A percentile compares a stretch with the other conserved stretches of the same genome.
These are phyloP conservation scores for Periglandula ipomoeae DNA, from an alignment of 2,329 filamentous ascomycete species.

Conservation along the genomic window DNA sequence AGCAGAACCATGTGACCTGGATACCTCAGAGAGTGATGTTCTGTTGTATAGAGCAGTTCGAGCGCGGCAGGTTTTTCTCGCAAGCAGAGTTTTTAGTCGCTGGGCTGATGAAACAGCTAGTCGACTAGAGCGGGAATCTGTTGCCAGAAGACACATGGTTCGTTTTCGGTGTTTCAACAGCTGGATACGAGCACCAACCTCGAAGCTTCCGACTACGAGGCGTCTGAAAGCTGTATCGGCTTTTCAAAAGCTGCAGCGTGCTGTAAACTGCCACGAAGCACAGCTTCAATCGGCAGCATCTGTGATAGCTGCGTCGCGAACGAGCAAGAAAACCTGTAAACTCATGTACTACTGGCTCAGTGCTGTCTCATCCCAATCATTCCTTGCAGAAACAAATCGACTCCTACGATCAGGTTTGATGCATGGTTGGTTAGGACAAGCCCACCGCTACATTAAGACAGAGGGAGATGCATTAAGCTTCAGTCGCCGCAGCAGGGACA, in stretches of 20 bases:
- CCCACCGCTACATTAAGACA: background rate
- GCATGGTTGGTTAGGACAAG: background rate
- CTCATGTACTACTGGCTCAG: constrained; percentile 1
- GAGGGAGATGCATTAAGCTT: background rate
- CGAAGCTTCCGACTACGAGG: constrained; percentile 20
- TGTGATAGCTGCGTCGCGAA: constrained; percentile 14
- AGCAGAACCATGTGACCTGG: background rate
- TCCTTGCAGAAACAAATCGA: background rate
- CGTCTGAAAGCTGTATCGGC: constrained; percentile 20
- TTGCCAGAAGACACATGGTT: constrained; percentile 62
- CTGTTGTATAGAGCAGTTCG: constrained; percentile 45
- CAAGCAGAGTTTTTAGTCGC: constrained; percentile 27
- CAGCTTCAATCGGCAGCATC: constrained; percentile 18
- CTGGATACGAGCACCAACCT: constrained; percentile 25
- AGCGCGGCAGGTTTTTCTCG: constrained; percentile 56
- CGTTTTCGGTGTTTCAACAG: constrained; percentile 37
- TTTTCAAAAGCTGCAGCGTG: constrained; percentile 25
- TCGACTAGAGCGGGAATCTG: constrained; percentile 55
- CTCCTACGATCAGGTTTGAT: background rate
- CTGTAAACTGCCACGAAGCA: constrained; percentile 17
- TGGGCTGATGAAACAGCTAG: constrained; percentile 60
- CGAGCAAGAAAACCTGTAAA: constrained; percentile 12
- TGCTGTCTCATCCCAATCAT: background rate
- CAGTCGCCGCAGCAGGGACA: background rate
- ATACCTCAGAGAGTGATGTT: constrained; percentile 10